These are phyloP conservation scores for Microstegium vimineum DNA, from an alignment of 176 grass and related monocot species.

Conservation along the genomic window DNA sequence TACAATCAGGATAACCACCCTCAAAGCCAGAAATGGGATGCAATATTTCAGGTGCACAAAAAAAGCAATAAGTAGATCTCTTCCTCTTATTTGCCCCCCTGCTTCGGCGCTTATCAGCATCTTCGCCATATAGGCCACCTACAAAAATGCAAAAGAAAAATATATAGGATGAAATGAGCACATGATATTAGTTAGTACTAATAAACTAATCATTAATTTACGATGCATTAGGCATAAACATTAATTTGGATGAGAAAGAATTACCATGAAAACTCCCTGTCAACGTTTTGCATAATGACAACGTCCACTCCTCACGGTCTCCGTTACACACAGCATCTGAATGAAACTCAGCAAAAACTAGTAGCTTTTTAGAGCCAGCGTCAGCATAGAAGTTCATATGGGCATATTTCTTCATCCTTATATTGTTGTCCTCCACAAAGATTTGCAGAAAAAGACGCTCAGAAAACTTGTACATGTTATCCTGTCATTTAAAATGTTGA, in stretches of 20 bases:
- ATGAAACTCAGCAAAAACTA: background rate
- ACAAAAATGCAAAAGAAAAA: background rate
- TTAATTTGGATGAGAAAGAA: background rate
- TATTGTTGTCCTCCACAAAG: background rate
- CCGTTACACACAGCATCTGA: background rate
- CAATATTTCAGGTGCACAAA: background rate
- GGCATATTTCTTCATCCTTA: background rate
- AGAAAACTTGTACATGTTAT: background rate
- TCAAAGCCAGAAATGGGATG: background rate
- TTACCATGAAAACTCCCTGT: background rate
- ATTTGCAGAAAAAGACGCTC: background rate
- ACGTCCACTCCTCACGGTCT: background rate
- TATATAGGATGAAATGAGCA: background rate
- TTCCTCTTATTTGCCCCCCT: background rate
- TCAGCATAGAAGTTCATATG: background rate
- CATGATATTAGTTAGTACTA: background rate
- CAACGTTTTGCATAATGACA: background rate
- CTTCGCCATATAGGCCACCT: background rate
- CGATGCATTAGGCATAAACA: background rate
- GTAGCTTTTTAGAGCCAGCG: background rate
- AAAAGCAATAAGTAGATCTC: background rate
- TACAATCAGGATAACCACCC: background rate
- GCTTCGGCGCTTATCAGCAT: background rate
- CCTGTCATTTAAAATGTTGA: background rate
- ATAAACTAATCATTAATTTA: background rate